Evolutionary conservation across 2,329 filamentous ascomycete species (phyloP).

Genomic region (Penicillium vulpinum): DNA sequence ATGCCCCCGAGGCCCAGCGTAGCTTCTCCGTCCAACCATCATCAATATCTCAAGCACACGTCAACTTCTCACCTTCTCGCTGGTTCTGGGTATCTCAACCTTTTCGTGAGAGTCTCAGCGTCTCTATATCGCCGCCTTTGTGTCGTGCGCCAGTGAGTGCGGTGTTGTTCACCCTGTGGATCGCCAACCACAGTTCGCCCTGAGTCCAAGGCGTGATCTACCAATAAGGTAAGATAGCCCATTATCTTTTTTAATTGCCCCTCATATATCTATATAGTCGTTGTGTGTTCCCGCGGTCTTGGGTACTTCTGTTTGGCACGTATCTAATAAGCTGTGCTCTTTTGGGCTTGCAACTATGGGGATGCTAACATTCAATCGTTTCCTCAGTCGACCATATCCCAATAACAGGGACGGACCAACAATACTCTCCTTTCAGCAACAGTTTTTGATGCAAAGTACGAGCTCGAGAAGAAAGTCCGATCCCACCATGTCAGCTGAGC

Average conservation of each 20-base stretch:
- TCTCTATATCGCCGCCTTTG: not conserved
- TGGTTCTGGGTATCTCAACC: not conserved
- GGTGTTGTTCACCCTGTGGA: conserved; percentile 6
- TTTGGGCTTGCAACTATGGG: conserved; percentile 27
- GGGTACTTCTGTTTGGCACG: not conserved
- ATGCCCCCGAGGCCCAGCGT: conserved; percentile 4
- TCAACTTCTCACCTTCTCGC: not conserved
- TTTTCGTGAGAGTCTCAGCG: not conserved
- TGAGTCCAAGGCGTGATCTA: conserved; percentile 6
- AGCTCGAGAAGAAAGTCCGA: conserved; percentile 27
- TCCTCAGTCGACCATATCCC: conserved; percentile 39
- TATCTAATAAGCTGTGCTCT: not conserved
- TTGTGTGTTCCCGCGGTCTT: not conserved
- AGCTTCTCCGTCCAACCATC: conserved; percentile 12
- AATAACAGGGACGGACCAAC: conserved; percentile 37
- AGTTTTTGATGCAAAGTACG: conserved; percentile 36
- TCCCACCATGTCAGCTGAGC: conserved; percentile 22
- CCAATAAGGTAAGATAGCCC: conserved; percentile 11
- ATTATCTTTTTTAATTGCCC: not conserved
- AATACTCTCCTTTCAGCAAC: conserved; percentile 40
- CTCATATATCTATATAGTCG: not conserved
- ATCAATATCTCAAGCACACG: conserved; percentile 7
- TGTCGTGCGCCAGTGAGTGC: conserved; percentile 2
- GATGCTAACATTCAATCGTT: conserved; percentile 42
- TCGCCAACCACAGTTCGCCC: conserved; percentile 14